Evolutionary conservation across 805 yeast genomes (phyloP), one percentile per base, ranked within the genome.

Genomic region (Starmerella potacharoeniae): DNA sequence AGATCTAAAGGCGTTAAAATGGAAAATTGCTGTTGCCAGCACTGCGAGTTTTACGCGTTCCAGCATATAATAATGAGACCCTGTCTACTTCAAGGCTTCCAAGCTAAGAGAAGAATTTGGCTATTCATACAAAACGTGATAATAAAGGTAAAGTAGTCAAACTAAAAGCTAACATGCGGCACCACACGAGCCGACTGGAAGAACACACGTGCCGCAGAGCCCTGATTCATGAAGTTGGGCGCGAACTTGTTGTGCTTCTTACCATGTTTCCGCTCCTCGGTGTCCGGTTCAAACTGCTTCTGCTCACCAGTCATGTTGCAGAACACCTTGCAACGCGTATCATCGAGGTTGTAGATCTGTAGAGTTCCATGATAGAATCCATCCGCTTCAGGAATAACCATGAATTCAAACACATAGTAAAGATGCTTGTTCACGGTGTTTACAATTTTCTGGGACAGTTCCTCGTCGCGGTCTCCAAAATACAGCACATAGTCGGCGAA

Each of bases 181-280:
- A 73, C 69, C 0, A 80, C 69, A 61, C 87, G 71, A 6, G 83
- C 86, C 41, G 81, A 82, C 67, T 82, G 86, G 68, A 81, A 78
- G 69, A 82, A 82, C 4, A 79, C 75, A 62, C 87, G 75, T 4
- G 87, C 86, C 9, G 87, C 88, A 14, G 85, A 72, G 14, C 79
- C 87, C 49, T 74, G 71, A 4, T 82, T 83, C 71, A 83, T 82
- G 62, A 83, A 70, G 48, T 79, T 75, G 65, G 80, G 77, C 49
- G 71, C 75, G 56, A 73, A 61, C 10, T 71, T 70, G 34, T 67
- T 63, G 22, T 66, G 68, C n/a, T 64, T 55, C 33, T 67, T 66
- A 28, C 77, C 78, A 34, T 68, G 71, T 56, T 71, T 74, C 58
- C 79, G 74, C 66, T 82, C 86, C 49, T 76, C 54, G 80, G 66